phyloP scores from a whole-genome alignment of 352 stramenopile genomes.

The Globisporangium megalacanthum region DNA sequence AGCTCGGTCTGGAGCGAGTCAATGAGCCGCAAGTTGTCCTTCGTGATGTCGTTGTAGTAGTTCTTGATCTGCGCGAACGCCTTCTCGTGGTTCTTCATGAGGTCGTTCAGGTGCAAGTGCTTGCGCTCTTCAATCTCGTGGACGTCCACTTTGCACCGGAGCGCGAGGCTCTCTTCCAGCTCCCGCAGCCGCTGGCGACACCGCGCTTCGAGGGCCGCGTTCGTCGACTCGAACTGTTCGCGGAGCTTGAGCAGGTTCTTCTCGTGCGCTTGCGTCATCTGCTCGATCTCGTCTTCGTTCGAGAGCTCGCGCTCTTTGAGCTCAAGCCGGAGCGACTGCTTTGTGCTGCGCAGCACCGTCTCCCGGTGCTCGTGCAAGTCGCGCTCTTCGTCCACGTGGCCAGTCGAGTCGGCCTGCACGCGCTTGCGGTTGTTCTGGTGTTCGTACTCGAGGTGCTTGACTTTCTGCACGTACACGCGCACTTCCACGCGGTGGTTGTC shows the following conservation, averaged over 20 bases:
- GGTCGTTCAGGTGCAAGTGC: constrained; percentile 94
- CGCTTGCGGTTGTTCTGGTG: constrained; percentile 92
- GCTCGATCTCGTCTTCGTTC: constrained; percentile 85
- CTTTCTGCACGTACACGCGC: constrained; percentile 92
- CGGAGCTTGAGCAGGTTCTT: constrained; percentile 91
- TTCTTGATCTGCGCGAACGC: constrained; percentile 93
- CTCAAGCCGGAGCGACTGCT: constrained; percentile 71
- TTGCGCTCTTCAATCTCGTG: constrained; percentile 94
- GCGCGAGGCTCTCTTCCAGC: constrained; percentile 83
- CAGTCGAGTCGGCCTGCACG: constrained; percentile 59
- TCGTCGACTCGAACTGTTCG: constrained; percentile 88
- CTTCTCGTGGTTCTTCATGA: constrained; percentile 93
- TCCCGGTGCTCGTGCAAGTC: constrained; percentile 66
- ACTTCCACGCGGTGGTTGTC: constrained; percentile 93
- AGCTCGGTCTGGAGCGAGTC: constrained; percentile 91
- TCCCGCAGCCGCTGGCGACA: constrained; percentile 67
- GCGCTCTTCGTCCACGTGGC: constrained; percentile 69
- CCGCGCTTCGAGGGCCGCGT: constrained; percentile 59
- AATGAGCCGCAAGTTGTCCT: constrained; percentile 92
- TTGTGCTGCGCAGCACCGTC: constrained; percentile 57
- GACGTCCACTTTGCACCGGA: constrained; percentile 90
- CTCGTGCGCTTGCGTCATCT: constrained; percentile 89
- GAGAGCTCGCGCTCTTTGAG: constrained; percentile 81
- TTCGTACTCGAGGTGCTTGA: constrained; percentile 94
- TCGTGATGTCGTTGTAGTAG: constrained; percentile 96